Conservation (phyloP, 495 filamentous ascomycete species). For the Podospora sp. region DNA sequence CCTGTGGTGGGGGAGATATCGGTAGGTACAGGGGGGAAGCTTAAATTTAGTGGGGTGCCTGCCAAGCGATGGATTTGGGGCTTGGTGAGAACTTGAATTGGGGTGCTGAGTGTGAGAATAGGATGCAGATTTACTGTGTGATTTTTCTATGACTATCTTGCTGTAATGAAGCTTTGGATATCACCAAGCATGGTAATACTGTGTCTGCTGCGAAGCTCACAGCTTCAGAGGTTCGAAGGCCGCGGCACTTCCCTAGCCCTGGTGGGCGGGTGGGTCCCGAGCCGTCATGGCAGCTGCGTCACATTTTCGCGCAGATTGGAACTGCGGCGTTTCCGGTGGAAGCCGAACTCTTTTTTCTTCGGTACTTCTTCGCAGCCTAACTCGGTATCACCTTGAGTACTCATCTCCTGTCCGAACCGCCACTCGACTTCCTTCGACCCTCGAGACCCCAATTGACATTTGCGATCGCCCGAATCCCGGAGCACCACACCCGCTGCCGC, state of each 20-base stretch:
- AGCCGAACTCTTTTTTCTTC: constrained; percentile 11
- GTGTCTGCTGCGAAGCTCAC: neutral
- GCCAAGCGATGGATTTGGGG: neutral
- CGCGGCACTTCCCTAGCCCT: neutral
- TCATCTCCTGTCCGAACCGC: neutral
- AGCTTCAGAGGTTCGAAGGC: neutral
- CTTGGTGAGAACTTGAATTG: neutral
- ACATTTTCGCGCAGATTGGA: constrained; percentile 12
- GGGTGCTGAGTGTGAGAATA: neutral
- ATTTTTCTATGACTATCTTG: neutral
- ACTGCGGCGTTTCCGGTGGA: constrained; percentile 15
- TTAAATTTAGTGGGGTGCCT: neutral
- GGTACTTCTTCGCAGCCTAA: neutral
- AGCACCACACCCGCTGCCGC: neutral
- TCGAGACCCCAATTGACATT: neutral
- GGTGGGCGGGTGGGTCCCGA: neutral
- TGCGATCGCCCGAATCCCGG: neutral
- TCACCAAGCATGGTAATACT: no score
- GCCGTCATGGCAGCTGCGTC: neutral
- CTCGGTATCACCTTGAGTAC: neutral
- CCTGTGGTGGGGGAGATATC: neutral
- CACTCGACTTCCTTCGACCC: neutral
- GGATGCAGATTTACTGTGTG: neutral
- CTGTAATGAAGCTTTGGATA: no score
- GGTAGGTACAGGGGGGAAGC: neutral